These are phyloP conservation scores for Chlamydomonas urium DNA, from an alignment of 139 green algal species.

Conservation along the genomic window DNA sequence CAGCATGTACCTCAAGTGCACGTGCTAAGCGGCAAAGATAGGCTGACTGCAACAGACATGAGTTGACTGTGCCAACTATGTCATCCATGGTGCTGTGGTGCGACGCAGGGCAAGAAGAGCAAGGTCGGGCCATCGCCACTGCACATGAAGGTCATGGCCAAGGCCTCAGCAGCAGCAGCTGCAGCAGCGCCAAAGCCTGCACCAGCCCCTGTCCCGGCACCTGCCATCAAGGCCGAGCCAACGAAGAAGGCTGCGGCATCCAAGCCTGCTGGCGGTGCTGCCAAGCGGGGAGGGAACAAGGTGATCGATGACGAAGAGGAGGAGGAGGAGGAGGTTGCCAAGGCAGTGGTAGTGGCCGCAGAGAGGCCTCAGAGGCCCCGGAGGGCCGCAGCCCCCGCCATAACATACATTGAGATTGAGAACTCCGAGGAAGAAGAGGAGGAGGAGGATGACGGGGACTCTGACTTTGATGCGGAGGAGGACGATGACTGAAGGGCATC, in stretches of 20 bases:
- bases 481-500: background rate
- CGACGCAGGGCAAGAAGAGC: constrained; percentile 45
- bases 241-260: constrained; percentile 6
- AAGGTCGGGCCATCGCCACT: constrained; percentile 34
- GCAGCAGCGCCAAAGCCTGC: constrained; percentile 2
- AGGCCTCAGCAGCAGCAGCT: constrained; percentile 8
- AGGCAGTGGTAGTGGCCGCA: background rate
- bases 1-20: no score
- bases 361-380: background rate
- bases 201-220: constrained; percentile 1
- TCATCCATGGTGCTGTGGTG: constrained; percentile 9
- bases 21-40: no score
- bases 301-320: background rate
- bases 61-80: background rate
- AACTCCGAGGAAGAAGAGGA: constrained; percentile 16
- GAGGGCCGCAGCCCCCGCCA: background rate
- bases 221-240: background rate
- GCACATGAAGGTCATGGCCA: constrained; percentile 30
- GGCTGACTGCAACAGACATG: no score
- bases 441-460: background rate
- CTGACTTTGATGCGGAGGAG: constrained; percentile 16
- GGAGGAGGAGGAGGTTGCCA: background rate
- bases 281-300: background rate
- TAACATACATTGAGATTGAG: constrained; percentile 18
- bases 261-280: background rate